Base-by-base conservation (phyloP, 1,284 basidiomycete species). In the Ustilago tritici region DNA sequence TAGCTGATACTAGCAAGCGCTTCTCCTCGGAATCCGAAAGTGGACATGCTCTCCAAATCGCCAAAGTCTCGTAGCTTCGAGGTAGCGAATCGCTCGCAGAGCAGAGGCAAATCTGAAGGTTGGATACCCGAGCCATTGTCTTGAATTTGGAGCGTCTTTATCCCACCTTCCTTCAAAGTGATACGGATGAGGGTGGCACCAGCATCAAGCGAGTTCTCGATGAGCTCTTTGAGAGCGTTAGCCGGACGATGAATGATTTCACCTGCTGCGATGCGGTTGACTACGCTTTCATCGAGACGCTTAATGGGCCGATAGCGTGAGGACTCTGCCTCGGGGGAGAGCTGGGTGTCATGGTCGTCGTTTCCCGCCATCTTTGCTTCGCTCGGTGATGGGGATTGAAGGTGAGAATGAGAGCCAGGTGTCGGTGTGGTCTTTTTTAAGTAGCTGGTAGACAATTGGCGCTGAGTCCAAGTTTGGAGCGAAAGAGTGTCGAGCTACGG, bases 1-100 rank as follows among this genome's bases (percentile, higher is more conserved):
- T 97, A 95, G 35, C 95, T 96, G 70, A 99, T 95, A 43, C 95
- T 97, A 0, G 97, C 97, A 28, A 99, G 88, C 0, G 97, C 97
- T 87, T 99, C 97, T 36, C 97, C 97, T 63, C 97, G 91, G 86
- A 99, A 99, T 1, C 97, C 97, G 87, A 98, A 99, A 0, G 97
- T 99, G 4, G 90, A 89, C 55, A 99, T 89, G n/a, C 88, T 89
- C 47, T 92, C 91, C 54, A 99, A 87, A 85, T 99, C 97, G 11
- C 93, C 92, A 84, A 95, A 99, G 0, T 90, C 90, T 0, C 91
- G 89, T 11, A 99, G 88, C 85, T 99, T 99, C 3, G 95, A 97
- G 0, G 97, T 99, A 11, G 97, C 96, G 85, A 98, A 98, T 12
- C 97, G 89, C 85, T 97, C 93, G 56, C 96, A 96, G 1, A 99